Evolutionary conservation across 2,329 filamentous ascomycete species (phyloP).

Genomic region (Gyromitra esculenta): DNA sequence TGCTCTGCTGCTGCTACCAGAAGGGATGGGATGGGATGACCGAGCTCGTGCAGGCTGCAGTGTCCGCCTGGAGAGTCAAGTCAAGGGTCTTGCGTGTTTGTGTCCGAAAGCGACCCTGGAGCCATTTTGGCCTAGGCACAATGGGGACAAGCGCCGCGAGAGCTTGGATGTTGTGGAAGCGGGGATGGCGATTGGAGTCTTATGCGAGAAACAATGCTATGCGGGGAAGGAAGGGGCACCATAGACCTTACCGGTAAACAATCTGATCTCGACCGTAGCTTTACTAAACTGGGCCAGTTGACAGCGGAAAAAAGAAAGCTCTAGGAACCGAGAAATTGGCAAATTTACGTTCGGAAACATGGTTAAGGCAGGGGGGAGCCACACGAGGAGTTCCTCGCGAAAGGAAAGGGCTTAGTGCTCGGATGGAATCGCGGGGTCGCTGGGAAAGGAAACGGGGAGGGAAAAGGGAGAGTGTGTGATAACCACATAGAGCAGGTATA

Average conservation of each 20-base stretch:
- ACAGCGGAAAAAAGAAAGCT: constrained; percentile 31
- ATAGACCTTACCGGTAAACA: constrained; percentile 40
- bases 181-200: constrained; percentile 49
- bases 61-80: constrained; percentile 32
- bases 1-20: constrained; percentile 29
- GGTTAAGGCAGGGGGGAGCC: constrained; percentile 35
- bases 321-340: constrained; percentile 11
- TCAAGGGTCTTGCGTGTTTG: constrained; percentile 51
- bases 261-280: constrained; percentile 33
- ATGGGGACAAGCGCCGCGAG: constrained; percentile 49
- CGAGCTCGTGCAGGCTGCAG: constrained; percentile 52
- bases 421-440: constrained; percentile 42
- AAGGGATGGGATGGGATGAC: constrained; percentile 42
- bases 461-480: constrained; percentile 10
- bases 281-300: constrained; percentile 11
- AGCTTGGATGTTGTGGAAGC: constrained; percentile 38
- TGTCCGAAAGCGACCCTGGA: constrained; percentile 46
- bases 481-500: constrained; percentile 8
- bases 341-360: constrained; percentile 41
- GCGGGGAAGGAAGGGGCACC: constrained; percentile 47
- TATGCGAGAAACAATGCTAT: constrained; percentile 52
- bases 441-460: background rate
- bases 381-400: constrained; percentile 34
- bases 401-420: constrained; percentile 19
- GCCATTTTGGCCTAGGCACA: constrained; percentile 41